These are phyloP conservation scores for Inonotus obliquus DNA, from an alignment of 1,284 basidiomycete genomes.

Conservation along the genomic window DNA sequence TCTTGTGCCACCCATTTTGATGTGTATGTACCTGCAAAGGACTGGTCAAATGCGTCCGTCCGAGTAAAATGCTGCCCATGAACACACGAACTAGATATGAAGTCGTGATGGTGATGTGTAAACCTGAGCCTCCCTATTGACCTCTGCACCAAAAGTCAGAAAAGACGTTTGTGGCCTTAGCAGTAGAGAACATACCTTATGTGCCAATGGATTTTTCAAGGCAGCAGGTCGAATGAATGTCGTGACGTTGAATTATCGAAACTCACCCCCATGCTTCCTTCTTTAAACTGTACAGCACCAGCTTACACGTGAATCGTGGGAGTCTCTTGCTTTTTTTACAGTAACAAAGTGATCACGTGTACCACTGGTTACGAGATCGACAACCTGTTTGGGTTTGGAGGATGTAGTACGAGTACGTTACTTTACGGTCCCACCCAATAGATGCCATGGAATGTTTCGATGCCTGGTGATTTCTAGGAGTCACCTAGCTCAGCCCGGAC, in stretches of 20 bases:
- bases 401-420: too few species aligned
- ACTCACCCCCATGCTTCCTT: neutral
- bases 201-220: slow-evolving; percentile 92
- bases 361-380: too few species aligned
- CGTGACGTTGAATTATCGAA: neutral
- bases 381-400: too few species aligned
- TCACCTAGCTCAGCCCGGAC: slow-evolving; percentile 24
- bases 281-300: slow-evolving; percentile 28
- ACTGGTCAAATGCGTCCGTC: neutral
- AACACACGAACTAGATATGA: slow-evolving; percentile 2
- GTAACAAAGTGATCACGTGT: neutral
- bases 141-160: slow-evolving; percentile 46
- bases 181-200: slow-evolving; percentile 28
- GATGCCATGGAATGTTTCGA: slow-evolving; percentile 56
- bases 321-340: neutral
- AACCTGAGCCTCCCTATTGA: slow-evolving; percentile 81
- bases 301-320: slow-evolving; percentile 24
- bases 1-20: slow-evolving; percentile 87
- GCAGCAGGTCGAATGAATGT: slow-evolving; percentile 34
- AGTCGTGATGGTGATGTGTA: slow-evolving; percentile 22
- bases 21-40: slow-evolving; percentile 3
- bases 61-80: too few species aligned
- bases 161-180: too few species aligned
- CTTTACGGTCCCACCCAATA: too few species aligned
- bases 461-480: slow-evolving; percentile 36